Percentiles rank a stretch among this genome's conserved stretches.
phyloP scores from a whole-genome alignment of 1,284 basidiomycete genomes.

The Sanghuangporus sanghuang region DNA sequence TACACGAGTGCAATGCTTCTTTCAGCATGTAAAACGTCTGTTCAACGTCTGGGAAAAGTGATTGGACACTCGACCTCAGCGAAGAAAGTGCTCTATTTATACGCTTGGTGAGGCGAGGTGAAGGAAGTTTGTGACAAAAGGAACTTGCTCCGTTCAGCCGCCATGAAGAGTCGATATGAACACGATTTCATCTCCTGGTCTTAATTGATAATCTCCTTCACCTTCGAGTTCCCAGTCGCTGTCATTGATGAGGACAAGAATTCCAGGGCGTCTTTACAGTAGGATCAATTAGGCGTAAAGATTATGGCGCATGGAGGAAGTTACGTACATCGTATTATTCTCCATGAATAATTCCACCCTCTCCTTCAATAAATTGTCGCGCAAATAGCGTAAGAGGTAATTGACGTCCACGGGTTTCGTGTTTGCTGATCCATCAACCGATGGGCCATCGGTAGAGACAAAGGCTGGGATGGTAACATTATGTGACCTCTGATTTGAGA shows the following conservation, averaged over 20 bases:
- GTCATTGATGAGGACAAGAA: constrained; percentile 93
- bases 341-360: constrained; percentile 89
- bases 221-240: constrained; percentile 98
- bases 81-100: too few relatives aligned
- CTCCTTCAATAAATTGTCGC: constrained; percentile 77
- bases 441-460: constrained; percentile 28
- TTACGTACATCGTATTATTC: constrained; percentile 78
- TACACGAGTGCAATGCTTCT: background rate
- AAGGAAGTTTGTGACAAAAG: too few relatives aligned
- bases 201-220: constrained; percentile 82
- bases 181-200: constrained; percentile 84
- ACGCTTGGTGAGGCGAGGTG: too few relatives aligned
- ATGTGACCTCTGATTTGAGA: constrained; percentile 65
- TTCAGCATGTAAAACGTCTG: background rate
- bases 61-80: too few relatives aligned
- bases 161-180: constrained; percentile 97
- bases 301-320: constrained; percentile 4
- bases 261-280: constrained; percentile 81
- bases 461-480: constrained; percentile 50
- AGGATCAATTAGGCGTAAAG: background rate
- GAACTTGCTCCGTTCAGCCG: constrained; percentile 42
- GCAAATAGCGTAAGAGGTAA: constrained; percentile 77
- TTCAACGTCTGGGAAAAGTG: background rate
- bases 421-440: constrained; percentile 21
- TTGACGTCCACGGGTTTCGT: constrained; percentile 59